phyloP scores from a whole-genome alignment of 2,329 filamentous ascomycete species.

The Verticillium albo-atrum region DNA sequence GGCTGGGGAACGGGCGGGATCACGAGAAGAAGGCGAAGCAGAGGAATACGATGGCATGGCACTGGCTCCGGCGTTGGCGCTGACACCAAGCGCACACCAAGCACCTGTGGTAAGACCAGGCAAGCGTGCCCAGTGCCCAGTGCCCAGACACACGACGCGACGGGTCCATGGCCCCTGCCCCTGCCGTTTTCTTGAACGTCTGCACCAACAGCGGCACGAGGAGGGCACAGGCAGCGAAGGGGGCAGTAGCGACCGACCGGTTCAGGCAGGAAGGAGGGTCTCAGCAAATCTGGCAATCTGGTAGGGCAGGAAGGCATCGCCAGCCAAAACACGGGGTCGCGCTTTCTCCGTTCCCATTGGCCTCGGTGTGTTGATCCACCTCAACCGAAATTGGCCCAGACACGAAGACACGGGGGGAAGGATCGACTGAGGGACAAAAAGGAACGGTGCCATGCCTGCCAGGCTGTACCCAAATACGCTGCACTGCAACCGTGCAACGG shows the following conservation, averaged over 20 bases:
- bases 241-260: neutral
- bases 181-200: neutral
- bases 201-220: neutral
- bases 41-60: neutral
- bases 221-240: neutral
- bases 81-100: too few species aligned
- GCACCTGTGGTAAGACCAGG: neutral
- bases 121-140: neutral
- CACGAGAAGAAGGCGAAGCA: conserved; percentile 17
- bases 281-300: neutral
- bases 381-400: neutral
- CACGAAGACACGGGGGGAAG: neutral
- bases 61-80: neutral
- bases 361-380: neutral
- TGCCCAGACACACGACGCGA: neutral
- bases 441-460: neutral
- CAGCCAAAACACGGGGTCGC: neutral
- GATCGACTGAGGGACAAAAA: neutral
- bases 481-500: neutral
- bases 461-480: neutral
- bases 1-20: conserved; percentile 16
- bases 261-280: neutral
- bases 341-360: neutral
- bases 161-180: neutral
- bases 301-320: neutral